These are phyloP conservation scores for Citrullus colocynthis DNA, from an alignment of 306 rosid genomes.

Conservation along the genomic window DNA sequence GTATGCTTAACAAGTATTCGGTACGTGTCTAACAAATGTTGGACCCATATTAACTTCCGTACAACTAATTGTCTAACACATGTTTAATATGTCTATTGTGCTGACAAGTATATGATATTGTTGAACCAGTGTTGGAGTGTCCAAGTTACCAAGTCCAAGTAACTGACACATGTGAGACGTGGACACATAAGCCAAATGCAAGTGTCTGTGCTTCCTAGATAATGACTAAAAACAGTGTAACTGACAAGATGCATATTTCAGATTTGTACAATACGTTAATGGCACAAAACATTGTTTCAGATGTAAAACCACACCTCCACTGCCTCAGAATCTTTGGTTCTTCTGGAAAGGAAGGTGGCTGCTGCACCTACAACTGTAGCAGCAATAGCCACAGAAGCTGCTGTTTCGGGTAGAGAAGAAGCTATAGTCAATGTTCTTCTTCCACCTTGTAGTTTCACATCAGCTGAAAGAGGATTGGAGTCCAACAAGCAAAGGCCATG, in stretches of 20 bases:
- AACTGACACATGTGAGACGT: neutral
- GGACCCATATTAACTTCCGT: neutral
- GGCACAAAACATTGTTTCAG: neutral
- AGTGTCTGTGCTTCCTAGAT: neutral
- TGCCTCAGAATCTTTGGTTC: conserved; percentile 44
- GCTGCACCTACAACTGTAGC: conserved; percentile 80
- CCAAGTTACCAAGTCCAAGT: neutral
- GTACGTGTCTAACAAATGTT: neutral
- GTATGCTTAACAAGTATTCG: neutral
- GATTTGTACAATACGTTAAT: neutral
- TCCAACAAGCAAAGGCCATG: conserved; percentile 2
- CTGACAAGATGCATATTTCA: neutral
- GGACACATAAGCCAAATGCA: neutral
- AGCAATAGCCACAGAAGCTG: conserved; percentile 68
- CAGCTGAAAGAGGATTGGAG: conserved; percentile 17
- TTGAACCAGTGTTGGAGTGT: neutral
- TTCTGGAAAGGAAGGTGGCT: conserved; percentile 52
- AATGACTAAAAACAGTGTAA: neutral
- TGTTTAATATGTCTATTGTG: neutral
- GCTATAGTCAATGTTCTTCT: conserved; percentile 32
- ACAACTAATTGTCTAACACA: too few species aligned
- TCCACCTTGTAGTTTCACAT: conserved; percentile 34
- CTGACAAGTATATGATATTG: neutral
- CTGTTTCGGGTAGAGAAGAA: conserved; percentile 69
- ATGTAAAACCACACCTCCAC: conserved; percentile 30